Conservation (phyloP, 169 alveolate genomes). For the Theileria annulata region DNA sequence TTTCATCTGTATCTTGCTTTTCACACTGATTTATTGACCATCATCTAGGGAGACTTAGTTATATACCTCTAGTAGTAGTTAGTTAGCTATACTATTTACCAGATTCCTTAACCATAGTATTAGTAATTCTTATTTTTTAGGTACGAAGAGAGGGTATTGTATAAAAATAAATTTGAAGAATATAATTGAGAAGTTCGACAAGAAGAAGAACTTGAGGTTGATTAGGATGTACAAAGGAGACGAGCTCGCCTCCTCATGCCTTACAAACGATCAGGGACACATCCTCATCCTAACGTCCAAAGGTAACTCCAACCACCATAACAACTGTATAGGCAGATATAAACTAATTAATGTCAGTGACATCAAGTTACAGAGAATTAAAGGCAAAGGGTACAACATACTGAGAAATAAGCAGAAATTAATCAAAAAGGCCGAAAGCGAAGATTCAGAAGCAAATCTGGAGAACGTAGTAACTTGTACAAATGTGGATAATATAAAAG, state of each 20-base stretch:
- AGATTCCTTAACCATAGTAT: background rate
- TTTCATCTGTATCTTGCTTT: background rate
- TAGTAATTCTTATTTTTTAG: background rate
- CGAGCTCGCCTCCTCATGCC: background rate
- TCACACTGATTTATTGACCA: background rate
- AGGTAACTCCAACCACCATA: background rate
- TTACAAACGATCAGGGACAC: background rate
- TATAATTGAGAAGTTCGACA: background rate
- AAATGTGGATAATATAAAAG: background rate
- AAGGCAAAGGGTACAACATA: conserved; percentile 58
- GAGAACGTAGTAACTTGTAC: background rate
- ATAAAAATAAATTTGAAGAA: background rate
- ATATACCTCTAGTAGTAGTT: background rate
- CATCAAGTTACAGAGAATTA: conserved; percentile 28
- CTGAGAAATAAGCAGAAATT: conserved; percentile 15
- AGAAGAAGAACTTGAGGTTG: background rate
- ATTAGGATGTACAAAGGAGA: background rate
- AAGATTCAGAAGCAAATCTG: background rate
- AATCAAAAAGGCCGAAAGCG: background rate
- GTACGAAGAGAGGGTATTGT: conserved; percentile 13
- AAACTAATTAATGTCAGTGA: conserved; percentile 43
- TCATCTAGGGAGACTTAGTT: no score
- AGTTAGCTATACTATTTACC: background rate
- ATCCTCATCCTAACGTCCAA: background rate
- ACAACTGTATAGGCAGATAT: conserved; percentile 15